Conservation (phyloP, 495 filamentous ascomycete genomes). For the Penicillium desertorum region DNA sequence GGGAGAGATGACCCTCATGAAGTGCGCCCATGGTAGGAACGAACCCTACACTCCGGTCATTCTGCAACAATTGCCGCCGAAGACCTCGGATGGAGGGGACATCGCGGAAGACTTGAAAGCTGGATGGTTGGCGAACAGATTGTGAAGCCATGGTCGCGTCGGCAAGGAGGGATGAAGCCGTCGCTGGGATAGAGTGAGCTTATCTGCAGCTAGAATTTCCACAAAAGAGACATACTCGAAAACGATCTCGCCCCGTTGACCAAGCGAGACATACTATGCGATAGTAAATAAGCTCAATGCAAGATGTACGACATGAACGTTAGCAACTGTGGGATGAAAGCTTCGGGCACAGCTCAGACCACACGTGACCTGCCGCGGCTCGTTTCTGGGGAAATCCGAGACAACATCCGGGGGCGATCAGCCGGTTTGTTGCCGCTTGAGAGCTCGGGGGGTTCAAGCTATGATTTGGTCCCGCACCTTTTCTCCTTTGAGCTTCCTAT, state of each 20-base stretch:
- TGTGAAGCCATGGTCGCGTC: conserved; percentile 27
- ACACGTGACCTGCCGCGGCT: conserved; percentile 17
- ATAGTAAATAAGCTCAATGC: not conserved
- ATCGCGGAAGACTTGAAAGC: conserved; percentile 71
- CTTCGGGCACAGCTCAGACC: not conserved
- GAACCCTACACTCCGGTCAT: conserved; percentile 73
- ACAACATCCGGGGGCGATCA: conserved; percentile 30
- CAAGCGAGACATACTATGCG: conserved; percentile 30
- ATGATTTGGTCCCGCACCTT: conserved; percentile 21
- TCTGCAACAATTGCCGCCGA: conserved; percentile 64
- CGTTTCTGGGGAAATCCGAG: conserved; percentile 18
- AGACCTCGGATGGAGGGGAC: conserved; percentile 68
- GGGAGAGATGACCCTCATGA: conserved; percentile 83
- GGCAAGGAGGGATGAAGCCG: conserved; percentile 31
- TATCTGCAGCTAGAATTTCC: conserved; percentile 8
- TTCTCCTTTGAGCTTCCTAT: not conserved
- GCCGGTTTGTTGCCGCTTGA: conserved; percentile 25
- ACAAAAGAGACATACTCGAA: conserved; percentile 25
- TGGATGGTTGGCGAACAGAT: conserved; percentile 29
- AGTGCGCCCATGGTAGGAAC: conserved; percentile 98
- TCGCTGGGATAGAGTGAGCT: conserved; percentile 25
- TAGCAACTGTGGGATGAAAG: not conserved
- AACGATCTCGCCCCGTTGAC: conserved; percentile 30
- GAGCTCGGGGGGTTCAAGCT: conserved; percentile 24
- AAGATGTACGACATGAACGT: not conserved